Evolutionary conservation across 257 asterid genomes (phyloP), one percentile per base, ranked within the genome.

Genomic region (Solanum chaucha): DNA sequence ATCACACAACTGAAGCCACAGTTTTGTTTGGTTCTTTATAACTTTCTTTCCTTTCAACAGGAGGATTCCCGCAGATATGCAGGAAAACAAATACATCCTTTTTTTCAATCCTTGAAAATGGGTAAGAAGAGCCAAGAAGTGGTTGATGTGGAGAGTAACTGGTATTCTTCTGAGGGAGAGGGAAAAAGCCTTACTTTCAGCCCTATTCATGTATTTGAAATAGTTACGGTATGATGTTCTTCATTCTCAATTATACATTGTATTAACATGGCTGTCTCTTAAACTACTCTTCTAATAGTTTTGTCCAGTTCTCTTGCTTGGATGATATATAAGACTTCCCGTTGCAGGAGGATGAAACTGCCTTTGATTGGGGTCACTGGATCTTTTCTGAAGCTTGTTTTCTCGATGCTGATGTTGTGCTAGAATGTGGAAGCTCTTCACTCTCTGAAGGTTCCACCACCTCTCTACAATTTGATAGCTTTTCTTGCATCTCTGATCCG

Each of bases 1-100:
- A 80, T 80, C 65, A 78, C 64, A 28, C 28, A 28, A 28, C 28
- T 78, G 84, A 44, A 78, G 38, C 84, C 61, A 78, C 84, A 4
- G 41, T 81, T 81, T 32, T 28, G 41, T 46, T 81, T 81, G 68
- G 44, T 28, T 81, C 40, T 48, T 81, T 17, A 10, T 48, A 17
- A 81, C 36, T 77, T 87, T 86, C 85, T 87, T 86, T 73, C 4
- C 86, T 85, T 89, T 82, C 87, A 6, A 77, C 92, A 97, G 99
- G 99, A 96, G 92, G 93, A 93, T 90, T 93, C 96, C 17, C 94
- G 98, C 48, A 89, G 96, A 82, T 97, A 91, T 92, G 92, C 98
- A 82, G 99, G 99, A 89, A 91, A 90, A 90, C 94, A 95, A 93
- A 90, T 95, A 26, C 98, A 97, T 95, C 99, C 99, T 15, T 95